phyloP scores from a whole-genome alignment of 2,329 filamentous ascomycete species.

The Penicillium sp. region DNA sequence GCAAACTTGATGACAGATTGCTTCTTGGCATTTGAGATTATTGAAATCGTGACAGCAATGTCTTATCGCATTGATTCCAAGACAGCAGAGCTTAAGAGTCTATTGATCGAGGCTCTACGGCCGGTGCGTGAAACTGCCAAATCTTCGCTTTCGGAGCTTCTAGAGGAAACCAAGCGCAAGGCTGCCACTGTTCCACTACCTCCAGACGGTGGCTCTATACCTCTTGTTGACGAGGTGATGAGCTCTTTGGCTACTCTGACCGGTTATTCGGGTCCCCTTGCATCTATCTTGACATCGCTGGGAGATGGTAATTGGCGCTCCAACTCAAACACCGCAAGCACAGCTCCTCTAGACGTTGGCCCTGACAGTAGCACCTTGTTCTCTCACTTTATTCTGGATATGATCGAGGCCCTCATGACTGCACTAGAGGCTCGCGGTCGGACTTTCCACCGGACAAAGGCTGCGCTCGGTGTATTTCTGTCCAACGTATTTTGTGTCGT shows the following conservation, averaged over 20 bases:
- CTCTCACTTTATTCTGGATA: constrained; percentile 86
- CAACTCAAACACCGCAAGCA: constrained; percentile 67
- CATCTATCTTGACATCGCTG: constrained; percentile 87
- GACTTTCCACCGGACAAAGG: constrained; percentile 75
- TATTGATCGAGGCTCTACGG: constrained; percentile 83
- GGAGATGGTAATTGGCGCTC: constrained; percentile 89
- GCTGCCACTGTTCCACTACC: constrained; percentile 73
- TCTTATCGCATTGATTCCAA: constrained; percentile 79
- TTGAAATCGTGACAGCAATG: constrained; percentile 83
- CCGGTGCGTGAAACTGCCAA: constrained; percentile 93
- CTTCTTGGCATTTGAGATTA: constrained; percentile 92
- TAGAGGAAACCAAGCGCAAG: constrained; percentile 80
- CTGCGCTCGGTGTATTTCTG: constrained; percentile 83
- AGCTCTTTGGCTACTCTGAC: constrained; percentile 85
- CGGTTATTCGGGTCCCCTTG: constrained; percentile 81
- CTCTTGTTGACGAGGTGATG: constrained; percentile 84
- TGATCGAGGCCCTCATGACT: constrained; percentile 78
- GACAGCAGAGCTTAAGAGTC: constrained; percentile 83
- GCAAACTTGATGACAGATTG: constrained; percentile 87
- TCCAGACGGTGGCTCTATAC: constrained; percentile 76
- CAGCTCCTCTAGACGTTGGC: constrained; percentile 81
- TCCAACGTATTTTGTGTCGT: constrained; percentile 86
- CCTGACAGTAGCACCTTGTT: constrained; percentile 89
- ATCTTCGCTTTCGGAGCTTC: constrained; percentile 77
- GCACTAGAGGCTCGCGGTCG: constrained; percentile 77